Evolutionary conservation across 2,329 filamentous ascomycete species (phyloP).

Genomic region (Paecilomyces formosus): DNA sequence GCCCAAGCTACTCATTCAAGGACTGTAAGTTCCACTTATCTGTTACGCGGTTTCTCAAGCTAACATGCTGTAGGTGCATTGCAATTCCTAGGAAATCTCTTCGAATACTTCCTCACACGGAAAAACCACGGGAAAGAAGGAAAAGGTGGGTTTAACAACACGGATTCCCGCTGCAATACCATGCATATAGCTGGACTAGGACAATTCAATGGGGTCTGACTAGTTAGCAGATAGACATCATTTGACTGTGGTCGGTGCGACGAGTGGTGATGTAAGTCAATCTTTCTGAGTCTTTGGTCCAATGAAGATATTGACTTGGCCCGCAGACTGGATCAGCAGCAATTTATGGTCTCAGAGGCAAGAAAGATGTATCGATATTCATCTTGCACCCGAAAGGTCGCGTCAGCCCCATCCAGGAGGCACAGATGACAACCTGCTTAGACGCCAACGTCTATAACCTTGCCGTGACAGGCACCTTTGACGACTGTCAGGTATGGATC

Average conservation of each 20-base stretch:
- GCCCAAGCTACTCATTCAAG: conserved; percentile 92
- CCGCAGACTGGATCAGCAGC: conserved; percentile 73
- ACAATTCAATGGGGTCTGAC: too few species aligned
- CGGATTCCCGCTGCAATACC: too few species aligned
- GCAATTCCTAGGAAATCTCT: conserved; percentile 93
- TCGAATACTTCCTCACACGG: conserved; percentile 41
- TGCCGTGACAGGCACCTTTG: conserved; percentile 82
- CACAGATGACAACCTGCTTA: conserved; percentile 91
- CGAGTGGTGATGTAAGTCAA: conserved; percentile 54
- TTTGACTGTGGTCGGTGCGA: conserved; percentile 78
- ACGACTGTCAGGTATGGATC: conserved; percentile 65
- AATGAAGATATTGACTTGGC: too few species aligned
- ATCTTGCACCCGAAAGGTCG: conserved; percentile 90
- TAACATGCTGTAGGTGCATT: conserved; percentile 53
- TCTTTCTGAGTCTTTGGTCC: too few species aligned
- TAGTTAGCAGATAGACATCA: conserved; percentile 56
- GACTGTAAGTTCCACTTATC: conserved; percentile 39
- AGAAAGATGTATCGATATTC: conserved; percentile 95
- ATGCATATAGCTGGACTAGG: too few species aligned
- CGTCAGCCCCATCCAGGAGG: conserved; percentile 86
- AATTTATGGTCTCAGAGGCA: conserved; percentile 88
- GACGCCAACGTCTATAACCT: conserved; percentile 92
- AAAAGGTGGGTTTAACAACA: conserved; percentile 15
- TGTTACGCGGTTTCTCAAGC: too few species aligned
- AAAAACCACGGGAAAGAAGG: conserved; percentile 36